Base-by-base conservation (phyloP, 257 asterid species). In the Salvia miltiorrhiza region DNA sequence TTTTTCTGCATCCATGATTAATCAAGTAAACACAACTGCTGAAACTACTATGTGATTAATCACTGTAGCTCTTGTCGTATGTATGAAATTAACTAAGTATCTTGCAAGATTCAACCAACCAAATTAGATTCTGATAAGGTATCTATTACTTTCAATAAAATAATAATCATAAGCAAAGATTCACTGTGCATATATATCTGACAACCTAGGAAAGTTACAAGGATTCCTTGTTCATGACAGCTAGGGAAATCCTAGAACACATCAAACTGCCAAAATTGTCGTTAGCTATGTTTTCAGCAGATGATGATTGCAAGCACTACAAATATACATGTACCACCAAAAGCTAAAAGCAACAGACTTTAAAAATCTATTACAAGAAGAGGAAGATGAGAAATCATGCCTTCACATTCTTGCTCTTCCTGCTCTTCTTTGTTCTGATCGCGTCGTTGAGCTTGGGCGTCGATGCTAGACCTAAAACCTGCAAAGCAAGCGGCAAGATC, bases 351-450 rank as follows among this genome's bases (percentile, higher is more conserved):
- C 53, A 73, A 17, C 47, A 13, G 11, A 21, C 20, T 21, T 26
- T 1, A 9, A 59, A 32, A 58, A 50, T 14, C 50, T 35, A 21
- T 24, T 39, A 13, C 4, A 54, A 54, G 67, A 43, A 24, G 11
- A 37, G 10, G 16, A 65, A 10, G 47, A 48, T 73, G 69, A 73
- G 63, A 24, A 37, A 56, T 5, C 55, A 56, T 14, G 28, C 72
- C 16, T 24, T 1, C 32, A 10, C 19, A 3, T 1, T 39, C 63
- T 37, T 53, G 17, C 44, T 74, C 26, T 7, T 76, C 2, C 17
- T 79, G 11, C 67, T 74, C 41, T 3, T 57, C 78, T 65, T 53
- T 23, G 17, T 44, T 37, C 30, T 58, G 35, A 32, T 73, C 28
- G 12, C 24, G 66, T 21, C 45, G 1, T 21, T 55, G 44, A 58